Evolutionary conservation across 2,329 filamentous ascomycete genomes (phyloP).

Genomic region (Alternaria novae-zelandiae): DNA sequence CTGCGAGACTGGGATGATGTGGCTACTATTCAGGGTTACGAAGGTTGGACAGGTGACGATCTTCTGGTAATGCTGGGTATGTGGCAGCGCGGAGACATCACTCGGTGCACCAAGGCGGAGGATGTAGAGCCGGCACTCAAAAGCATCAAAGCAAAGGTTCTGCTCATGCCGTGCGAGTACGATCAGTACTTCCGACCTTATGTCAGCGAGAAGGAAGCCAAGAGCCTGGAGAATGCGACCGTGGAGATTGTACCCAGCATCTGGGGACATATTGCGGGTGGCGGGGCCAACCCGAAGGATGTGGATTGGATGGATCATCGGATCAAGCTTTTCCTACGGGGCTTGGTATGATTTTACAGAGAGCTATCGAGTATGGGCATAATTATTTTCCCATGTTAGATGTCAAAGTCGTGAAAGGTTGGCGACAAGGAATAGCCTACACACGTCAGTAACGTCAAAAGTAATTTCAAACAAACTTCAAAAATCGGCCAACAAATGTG

Average conservation of each 20-base stretch:
- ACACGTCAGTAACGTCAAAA: background rate
- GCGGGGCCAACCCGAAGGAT: constrained; percentile 45
- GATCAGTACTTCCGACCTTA: constrained; percentile 53
- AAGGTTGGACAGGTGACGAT: constrained; percentile 46
- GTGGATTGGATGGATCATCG: constrained; percentile 27
- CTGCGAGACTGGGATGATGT: constrained; percentile 38
- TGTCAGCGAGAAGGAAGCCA: constrained; percentile 48
- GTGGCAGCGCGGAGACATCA: constrained; percentile 53
- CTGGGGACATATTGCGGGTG: constrained; percentile 53
- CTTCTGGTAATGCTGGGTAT: constrained; percentile 47
- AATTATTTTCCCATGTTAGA: background rate
- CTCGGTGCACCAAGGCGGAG: constrained; percentile 31
- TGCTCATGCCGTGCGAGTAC: constrained; percentile 50
- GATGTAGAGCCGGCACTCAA: constrained; percentile 43
- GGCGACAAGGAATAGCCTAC: background rate
- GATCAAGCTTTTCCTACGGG: constrained; percentile 18
- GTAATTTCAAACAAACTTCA: background rate
- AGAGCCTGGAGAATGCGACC: constrained; percentile 39
- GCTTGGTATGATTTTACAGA: background rate
- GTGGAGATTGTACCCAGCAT: constrained; percentile 46
- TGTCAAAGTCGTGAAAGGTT: background rate
- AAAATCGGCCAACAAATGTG: background rate
- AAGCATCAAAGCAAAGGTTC: constrained; percentile 44
- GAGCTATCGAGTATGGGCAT: background rate
- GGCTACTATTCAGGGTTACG: constrained; percentile 22